A percentile compares a stretch with the other conserved stretches of the same genome.
These are phyloP conservation scores for Gonium pectorale DNA, from an alignment of 139 green algal genomes.

Conservation along the genomic window DNA sequence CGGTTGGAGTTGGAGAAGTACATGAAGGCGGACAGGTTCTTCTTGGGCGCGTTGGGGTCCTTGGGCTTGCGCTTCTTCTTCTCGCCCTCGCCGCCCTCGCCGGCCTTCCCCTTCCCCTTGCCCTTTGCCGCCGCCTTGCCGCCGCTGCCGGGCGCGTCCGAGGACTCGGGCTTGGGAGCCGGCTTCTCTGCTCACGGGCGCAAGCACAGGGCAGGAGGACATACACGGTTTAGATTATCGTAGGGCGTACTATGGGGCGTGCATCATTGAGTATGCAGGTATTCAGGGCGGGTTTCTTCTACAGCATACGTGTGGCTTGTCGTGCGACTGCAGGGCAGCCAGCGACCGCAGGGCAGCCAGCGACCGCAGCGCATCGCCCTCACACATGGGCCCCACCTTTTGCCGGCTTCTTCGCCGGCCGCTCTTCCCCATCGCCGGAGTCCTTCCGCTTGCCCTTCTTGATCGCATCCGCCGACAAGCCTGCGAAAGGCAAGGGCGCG, in stretches of 20 bases:
- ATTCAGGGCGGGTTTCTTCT: too few species aligned
- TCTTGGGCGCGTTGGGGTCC: conserved; percentile 90
- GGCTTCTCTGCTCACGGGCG: conserved; percentile 37
- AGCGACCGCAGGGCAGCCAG: too few species aligned
- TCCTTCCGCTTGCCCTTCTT: conserved; percentile 59
- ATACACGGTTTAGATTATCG: too few species aligned
- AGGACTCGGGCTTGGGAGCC: background rate
- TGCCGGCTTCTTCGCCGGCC: conserved; percentile 53
- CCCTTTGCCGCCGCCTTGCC: conserved; percentile 38
- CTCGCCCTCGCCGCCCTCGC: conserved; percentile 11
- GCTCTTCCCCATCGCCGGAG: conserved; percentile 51
- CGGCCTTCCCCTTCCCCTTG: conserved; percentile 36
- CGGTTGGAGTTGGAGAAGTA: conserved; percentile 81
- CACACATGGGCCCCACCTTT: conserved; percentile 42
- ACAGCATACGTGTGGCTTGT: too few species aligned
- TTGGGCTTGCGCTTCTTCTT: conserved; percentile 78
- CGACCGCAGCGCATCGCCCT: too few species aligned
- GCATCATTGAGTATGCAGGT: too few species aligned
- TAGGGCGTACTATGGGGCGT: too few species aligned
- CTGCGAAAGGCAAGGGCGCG: background rate
- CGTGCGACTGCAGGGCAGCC: too few species aligned
- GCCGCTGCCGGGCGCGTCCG: conserved; percentile 21
- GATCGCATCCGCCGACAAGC: background rate
- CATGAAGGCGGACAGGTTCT: conserved; percentile 89
- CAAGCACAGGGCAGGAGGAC: too few species aligned